These are phyloP conservation scores for Ensete ventricosum DNA, from an alignment of 176 grass and related monocot genomes.

Conservation along the genomic window DNA sequence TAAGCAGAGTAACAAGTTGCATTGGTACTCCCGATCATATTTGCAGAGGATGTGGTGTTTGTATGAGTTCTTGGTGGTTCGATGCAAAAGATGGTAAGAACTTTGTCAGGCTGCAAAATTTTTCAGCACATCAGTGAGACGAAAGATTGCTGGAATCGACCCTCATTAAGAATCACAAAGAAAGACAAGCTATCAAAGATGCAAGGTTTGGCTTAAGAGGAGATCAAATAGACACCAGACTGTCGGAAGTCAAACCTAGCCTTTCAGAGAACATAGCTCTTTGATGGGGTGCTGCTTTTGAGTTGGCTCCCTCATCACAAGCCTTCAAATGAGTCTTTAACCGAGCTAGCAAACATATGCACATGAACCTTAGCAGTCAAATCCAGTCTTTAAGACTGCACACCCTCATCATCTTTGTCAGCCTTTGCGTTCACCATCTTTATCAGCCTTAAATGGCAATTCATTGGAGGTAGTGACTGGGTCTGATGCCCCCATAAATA, in stretches of 20 bases:
- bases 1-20: neutral
- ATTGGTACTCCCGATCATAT: neutral
- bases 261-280: neutral
- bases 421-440: neutral
- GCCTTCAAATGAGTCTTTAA: neutral
- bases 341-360: neutral
- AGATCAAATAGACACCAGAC: neutral
- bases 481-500: neutral
- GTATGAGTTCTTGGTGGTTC: neutral
- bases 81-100: neutral
- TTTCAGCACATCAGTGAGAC: neutral
- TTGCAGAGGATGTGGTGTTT: neutral
- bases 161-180: neutral
- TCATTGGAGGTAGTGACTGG: neutral
- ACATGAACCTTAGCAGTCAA: neutral
- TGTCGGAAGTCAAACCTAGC: slow-evolving; percentile 1
- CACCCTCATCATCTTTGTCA: neutral
- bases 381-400: neutral
- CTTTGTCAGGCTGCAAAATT: neutral
- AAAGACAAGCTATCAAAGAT: neutral
- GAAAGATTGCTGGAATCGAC: neutral
- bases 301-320: neutral
- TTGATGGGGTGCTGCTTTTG: neutral
- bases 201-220: neutral
- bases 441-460: slow-evolving; percentile 1